Conservation (phyloP, 1,284 basidiomycete species). For the Puccinia coronata region DNA sequence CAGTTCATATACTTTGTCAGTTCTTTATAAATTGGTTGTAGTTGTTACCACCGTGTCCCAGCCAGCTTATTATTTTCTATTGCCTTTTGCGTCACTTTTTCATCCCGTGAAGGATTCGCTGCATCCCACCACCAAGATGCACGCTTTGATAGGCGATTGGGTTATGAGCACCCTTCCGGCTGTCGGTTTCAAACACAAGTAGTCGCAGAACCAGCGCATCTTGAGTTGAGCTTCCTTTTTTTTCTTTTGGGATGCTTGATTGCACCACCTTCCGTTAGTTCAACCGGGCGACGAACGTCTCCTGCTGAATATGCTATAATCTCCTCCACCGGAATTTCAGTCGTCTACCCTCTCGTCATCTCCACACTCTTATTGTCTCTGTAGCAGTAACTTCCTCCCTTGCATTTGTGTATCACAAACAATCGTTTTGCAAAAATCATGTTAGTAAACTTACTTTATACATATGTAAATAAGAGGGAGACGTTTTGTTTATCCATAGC, state of each 20-base stretch:
- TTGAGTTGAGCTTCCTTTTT: background rate
- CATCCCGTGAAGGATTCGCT: slow-evolving; percentile 17
- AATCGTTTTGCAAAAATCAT: no score
- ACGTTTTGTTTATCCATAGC: no score
- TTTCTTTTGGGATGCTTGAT: slow-evolving; percentile 6
- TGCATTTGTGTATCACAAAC: no score
- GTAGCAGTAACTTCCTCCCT: no score
- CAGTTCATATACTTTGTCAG: slow-evolving; percentile 36
- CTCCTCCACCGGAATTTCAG: no score
- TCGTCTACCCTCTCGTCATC: no score
- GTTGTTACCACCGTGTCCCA: background rate
- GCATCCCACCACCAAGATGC: slow-evolving; percentile 41
- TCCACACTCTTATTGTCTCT: no score
- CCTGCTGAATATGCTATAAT: no score
- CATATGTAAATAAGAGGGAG: no score
- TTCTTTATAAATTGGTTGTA: background rate
- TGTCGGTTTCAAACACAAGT: background rate
- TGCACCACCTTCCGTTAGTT: background rate
- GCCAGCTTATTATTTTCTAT: background rate
- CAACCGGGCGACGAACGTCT: no score
- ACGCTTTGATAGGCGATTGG: slow-evolving; percentile 32
- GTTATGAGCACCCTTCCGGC: slow-evolving; percentile 1
- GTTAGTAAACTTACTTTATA: no score
- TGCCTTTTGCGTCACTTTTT: background rate
- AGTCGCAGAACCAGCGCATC: background rate